Conservation (phyloP, 2,329 filamentous ascomycete genomes). For the Phyllosticta capitalensis region DNA sequence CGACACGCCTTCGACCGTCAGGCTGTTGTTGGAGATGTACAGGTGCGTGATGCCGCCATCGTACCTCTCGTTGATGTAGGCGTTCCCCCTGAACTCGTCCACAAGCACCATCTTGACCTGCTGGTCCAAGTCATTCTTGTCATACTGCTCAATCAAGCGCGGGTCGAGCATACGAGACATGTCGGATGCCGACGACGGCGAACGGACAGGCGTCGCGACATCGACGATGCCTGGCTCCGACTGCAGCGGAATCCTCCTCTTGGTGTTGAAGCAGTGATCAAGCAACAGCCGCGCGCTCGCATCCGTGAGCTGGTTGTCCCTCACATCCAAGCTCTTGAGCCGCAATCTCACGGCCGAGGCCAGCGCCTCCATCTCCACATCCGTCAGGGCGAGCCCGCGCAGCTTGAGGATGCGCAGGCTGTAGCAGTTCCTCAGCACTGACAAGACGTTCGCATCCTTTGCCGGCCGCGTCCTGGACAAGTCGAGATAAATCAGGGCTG, state of each 20-base stretch:
- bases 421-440: constrained; percentile 36
- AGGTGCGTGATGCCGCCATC: constrained; percentile 50
- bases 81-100: constrained; percentile 39
- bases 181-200: constrained; percentile 1
- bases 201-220: not conserved
- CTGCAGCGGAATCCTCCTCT: constrained; percentile 13
- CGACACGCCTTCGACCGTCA: constrained; percentile 48
- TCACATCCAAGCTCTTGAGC: constrained; percentile 47
- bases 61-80: constrained; percentile 46
- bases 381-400: constrained; percentile 43
- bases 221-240: not conserved
- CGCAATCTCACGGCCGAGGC: constrained; percentile 42
- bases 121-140: constrained; percentile 41
- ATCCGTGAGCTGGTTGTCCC: constrained; percentile 50
- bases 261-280: constrained; percentile 38
- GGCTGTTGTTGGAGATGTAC: constrained; percentile 46
- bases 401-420: constrained; percentile 50
- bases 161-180: constrained; percentile 18
- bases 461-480: constrained; percentile 45
- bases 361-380: constrained; percentile 43
- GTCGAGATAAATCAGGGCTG: constrained; percentile 48
- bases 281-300: constrained; percentile 43
- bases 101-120: constrained; percentile 35
- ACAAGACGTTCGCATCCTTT: constrained; percentile 40
- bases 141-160: constrained; percentile 2